These are phyloP conservation scores for Diaporthe citri DNA, from an alignment of 2,329 filamentous ascomycete genomes.

Conservation along the genomic window DNA sequence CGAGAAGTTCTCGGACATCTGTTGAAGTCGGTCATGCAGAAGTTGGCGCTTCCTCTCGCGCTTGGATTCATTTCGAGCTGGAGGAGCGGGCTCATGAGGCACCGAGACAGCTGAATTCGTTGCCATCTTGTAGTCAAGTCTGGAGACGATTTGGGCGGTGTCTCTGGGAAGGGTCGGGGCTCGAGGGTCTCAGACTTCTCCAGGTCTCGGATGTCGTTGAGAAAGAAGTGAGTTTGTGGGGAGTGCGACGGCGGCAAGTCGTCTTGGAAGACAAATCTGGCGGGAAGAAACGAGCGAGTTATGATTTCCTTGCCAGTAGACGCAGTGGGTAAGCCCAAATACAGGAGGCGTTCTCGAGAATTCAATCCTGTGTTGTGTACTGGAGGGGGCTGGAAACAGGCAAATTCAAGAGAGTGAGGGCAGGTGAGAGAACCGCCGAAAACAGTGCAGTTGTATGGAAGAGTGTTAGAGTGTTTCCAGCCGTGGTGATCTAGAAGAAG, in stretches of 20 bases:
- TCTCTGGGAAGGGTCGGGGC: background rate
- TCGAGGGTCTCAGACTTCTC: background rate
- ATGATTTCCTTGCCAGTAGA: background rate
- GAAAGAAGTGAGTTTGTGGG: background rate
- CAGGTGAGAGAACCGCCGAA: background rate
- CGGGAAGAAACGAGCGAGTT: background rate
- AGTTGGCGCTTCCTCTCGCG: constrained; percentile 90
- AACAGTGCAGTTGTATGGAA: constrained; percentile 5
- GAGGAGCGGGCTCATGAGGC: constrained; percentile 31
- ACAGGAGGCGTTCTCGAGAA: background rate
- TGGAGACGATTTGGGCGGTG: no score
- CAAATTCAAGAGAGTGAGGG: constrained; percentile 17
- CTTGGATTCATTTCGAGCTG: constrained; percentile 70
- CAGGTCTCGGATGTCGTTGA: background rate
- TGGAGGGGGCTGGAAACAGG: constrained; percentile 15
- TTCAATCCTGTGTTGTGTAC: background rate
- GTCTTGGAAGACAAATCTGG: background rate
- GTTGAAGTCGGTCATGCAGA: constrained; percentile 82
- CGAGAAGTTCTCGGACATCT: constrained; percentile 82
- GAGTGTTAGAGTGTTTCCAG: constrained; percentile 14
- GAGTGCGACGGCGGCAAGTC: background rate
- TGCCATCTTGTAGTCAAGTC: constrained; percentile 34
- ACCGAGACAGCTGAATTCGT: constrained; percentile 35
- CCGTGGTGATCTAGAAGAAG: background rate
- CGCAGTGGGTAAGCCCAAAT: background rate